A percentile compares a stretch with the other conserved stretches of the same genome.
These are phyloP conservation scores for Colletotrichum cereale DNA, from an alignment of 2,329 filamentous ascomycete genomes.

Conservation along the genomic window DNA sequence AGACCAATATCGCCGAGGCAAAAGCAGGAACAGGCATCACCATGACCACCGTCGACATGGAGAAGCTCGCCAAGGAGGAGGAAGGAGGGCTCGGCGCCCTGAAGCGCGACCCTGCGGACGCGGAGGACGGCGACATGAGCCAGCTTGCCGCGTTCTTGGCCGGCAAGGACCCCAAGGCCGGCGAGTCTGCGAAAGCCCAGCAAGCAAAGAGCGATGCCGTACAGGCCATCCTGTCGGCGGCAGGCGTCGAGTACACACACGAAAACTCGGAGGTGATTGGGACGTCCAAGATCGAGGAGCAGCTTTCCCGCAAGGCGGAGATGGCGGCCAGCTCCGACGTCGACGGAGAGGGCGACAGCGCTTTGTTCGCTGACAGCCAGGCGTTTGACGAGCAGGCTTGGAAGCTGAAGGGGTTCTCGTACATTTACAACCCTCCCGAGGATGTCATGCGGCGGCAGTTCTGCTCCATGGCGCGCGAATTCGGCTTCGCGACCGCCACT, in stretches of 20 bases:
- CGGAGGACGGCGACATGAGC: slow-evolving; percentile 75
- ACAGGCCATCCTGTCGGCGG: slow-evolving; percentile 87
- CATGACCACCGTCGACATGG: slow-evolving; percentile 81
- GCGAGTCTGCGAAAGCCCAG: slow-evolving; percentile 58
- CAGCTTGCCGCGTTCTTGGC: slow-evolving; percentile 64
- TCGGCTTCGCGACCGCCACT: slow-evolving; percentile 80
- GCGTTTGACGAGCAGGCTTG: slow-evolving; percentile 37
- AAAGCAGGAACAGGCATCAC: slow-evolving; percentile 86
- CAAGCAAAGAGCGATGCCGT: slow-evolving; percentile 77
- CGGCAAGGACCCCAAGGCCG: slow-evolving; percentile 47
- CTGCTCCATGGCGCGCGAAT: slow-evolving; percentile 86
- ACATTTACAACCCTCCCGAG: slow-evolving; percentile 78
- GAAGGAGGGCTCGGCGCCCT: slow-evolving; percentile 56
- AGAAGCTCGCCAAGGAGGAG: slow-evolving; percentile 68
- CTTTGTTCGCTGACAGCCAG: slow-evolving; percentile 69
- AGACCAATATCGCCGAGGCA: slow-evolving; percentile 96
- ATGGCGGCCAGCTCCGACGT: slow-evolving; percentile 62
- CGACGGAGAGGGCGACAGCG: slow-evolving; percentile 63
- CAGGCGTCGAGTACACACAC: slow-evolving; percentile 94
- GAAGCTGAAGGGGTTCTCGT: slow-evolving; percentile 26
- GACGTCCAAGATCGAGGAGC: slow-evolving; percentile 89
- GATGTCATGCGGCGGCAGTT: slow-evolving; percentile 86
- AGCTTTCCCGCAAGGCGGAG: slow-evolving; percentile 82
- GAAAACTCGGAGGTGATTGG: slow-evolving; percentile 97
- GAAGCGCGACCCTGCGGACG: slow-evolving; percentile 56